phyloP scores from a whole-genome alignment of 2,329 filamentous ascomycete species.

The Neurospora crassa region DNA sequence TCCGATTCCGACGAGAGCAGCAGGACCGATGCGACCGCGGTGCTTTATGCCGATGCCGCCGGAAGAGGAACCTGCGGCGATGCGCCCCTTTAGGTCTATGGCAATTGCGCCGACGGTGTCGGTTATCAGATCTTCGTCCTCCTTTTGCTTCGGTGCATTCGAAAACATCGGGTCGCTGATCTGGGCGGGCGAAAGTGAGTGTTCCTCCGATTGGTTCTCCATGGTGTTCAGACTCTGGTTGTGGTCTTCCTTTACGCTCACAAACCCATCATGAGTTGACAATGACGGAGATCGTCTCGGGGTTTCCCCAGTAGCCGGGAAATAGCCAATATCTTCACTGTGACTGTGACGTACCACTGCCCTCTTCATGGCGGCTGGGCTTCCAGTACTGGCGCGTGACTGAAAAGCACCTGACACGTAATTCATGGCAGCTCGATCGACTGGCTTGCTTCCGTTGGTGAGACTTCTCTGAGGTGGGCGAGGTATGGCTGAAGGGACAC shows the following conservation, averaged over 20 bases:
- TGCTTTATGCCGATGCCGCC: slow-evolving; percentile 99
- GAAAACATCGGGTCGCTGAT: not conserved
- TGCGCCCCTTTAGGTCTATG: slow-evolving; percentile 74
- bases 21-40: slow-evolving; percentile 80
- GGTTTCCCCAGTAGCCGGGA: not conserved
- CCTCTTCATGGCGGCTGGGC: slow-evolving; percentile 1
- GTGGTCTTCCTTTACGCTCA: slow-evolving; percentile 4
- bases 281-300: slow-evolving; percentile 1
- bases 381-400: slow-evolving; percentile 1
- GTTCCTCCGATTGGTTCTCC: not conserved
- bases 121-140: slow-evolving; percentile 57
- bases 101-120: slow-evolving; percentile 96
- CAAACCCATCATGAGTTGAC: slow-evolving; percentile 13
- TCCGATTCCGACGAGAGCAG: slow-evolving; percentile 84
- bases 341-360: slow-evolving; percentile 9
- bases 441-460: slow-evolving; percentile 1
- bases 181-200: not conserved
- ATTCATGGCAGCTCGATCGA: slow-evolving; percentile 6
- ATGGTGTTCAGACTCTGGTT: not conserved
- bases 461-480: slow-evolving; percentile 1
- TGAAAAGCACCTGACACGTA: slow-evolving; percentile 11
- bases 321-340: slow-evolving; percentile 8
- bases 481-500: slow-evolving; percentile 4
- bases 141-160: slow-evolving; percentile 7
- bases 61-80: slow-evolving; percentile 91